Base-by-base conservation (phyloP, 139 green algal genomes). In the Pleodorina starrii region DNA sequence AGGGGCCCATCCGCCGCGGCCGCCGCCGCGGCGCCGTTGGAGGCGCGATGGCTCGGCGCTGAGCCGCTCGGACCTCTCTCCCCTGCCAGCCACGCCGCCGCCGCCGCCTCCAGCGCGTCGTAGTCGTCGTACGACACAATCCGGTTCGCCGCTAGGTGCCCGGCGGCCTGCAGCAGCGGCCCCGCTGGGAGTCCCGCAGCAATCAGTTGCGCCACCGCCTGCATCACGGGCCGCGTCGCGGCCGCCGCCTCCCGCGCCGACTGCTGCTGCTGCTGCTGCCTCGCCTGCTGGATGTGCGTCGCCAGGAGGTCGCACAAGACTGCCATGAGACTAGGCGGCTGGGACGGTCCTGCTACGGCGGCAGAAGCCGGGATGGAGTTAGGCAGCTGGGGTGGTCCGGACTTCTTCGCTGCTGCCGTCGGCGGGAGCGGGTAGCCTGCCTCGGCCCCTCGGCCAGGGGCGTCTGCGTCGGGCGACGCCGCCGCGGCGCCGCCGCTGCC, bases 221-320 rank as follows among this genome's bases (percentile, higher is more conserved):
- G 6, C 21, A 87, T 42, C 9, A 87, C 60, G 9, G 81, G 60
- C 17, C 54, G 60, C 81, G 60, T 35, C 79, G 29, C 25, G n/a
- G 27, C 40, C 29, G 57, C 0, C 44, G 42, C 43, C 27, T 40
- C 42, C 60, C 38, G 57, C 38, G 5, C 27, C 38, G 5, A 35
- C 59, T 50, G 81, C 57, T 42, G 57, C 25, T 14, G 25, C 38
- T n/a, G 79, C 78, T 32, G 3, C 44, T 40, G 48, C 19, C 50
- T 4, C 7, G 42, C 38, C 4, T 77, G 63, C 16, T 77, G 81
- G 12, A 77, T 87, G 81, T 76, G 60, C 0, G 81, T 9, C 2
- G 43, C n/a, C 32, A 87, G 40, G 38, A 78, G 81, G 29, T 44
- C 46, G 81, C 81, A 77, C 7, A 85, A 38, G 50, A 72, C 43